phyloP scores from a whole-genome alignment of 305 asterid genomes.

The Solanum aculeatissimum region DNA sequence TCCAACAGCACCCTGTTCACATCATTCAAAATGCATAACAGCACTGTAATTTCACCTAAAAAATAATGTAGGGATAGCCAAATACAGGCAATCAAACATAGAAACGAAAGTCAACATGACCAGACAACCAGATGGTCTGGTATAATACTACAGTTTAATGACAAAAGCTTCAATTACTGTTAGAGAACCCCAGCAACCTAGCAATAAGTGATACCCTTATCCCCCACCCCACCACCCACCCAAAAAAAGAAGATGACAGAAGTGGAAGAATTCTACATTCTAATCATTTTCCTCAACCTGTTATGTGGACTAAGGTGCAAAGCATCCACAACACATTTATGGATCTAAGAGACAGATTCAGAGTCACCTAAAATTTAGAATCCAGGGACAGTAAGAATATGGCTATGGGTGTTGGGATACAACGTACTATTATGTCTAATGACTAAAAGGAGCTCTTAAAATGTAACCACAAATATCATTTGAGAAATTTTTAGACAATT shows the following conservation, averaged over 20 bases:
- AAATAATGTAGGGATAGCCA: not conserved
- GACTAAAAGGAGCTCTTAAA: not conserved
- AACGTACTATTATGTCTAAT: not conserved
- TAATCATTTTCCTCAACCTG: not conserved
- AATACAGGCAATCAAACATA: not conserved
- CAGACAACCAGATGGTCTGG: not conserved
- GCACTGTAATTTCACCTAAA: not conserved
- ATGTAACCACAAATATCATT: not conserved
- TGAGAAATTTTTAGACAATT: not conserved
- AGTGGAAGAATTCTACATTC: not conserved
- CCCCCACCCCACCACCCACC: not conserved
- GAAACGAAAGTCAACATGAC: not conserved
- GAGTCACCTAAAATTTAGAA: not conserved
- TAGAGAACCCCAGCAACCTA: not conserved
- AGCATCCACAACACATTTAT: not conserved
- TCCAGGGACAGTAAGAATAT: not conserved
- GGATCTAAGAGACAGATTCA: not conserved
- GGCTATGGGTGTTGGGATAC: not conserved
- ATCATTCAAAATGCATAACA: not conserved
- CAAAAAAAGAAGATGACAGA: not conserved
- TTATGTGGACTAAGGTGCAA: not conserved
- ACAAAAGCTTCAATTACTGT: not conserved
- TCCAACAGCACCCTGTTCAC: slow-evolving; percentile 91
- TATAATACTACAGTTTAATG: not conserved
- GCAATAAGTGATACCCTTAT: not conserved